A percentile compares a stretch with the other conserved stretches of the same genome.
phyloP scores from a whole-genome alignment of 2,329 filamentous ascomycete genomes.

The Xylaria arbuscula region DNA sequence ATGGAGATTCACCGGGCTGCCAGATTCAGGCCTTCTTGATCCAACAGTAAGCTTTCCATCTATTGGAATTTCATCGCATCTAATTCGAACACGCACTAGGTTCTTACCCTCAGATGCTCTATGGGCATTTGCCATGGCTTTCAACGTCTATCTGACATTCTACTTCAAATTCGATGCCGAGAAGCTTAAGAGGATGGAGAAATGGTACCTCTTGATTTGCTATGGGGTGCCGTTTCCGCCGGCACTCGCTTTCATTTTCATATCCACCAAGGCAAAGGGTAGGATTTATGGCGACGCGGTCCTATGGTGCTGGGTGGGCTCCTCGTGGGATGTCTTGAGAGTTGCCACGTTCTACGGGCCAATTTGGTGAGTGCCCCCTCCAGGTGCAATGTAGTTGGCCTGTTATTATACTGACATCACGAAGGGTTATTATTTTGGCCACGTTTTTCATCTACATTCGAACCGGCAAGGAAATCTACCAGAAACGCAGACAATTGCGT shows the following conservation, averaged over 20 bases:
- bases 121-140: conserved; percentile 84
- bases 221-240: conserved; percentile 80
- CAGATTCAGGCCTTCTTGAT: conserved; percentile 83
- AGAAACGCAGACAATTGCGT: conserved; percentile 71
- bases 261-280: conserved; percentile 63
- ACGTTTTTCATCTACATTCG: conserved; percentile 74
- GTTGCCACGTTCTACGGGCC: conserved; percentile 80
- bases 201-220: conserved; percentile 74
- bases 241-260: conserved; percentile 74
- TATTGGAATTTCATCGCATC: conserved; percentile 11
- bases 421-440: conserved; percentile 68
- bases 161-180: conserved; percentile 76
- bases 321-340: conserved; percentile 75
- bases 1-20: conserved; percentile 64
- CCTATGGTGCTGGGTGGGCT: conserved; percentile 83
- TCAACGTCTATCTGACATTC: conserved; percentile 85
- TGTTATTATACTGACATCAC: conserved; percentile 29
- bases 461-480: conserved; percentile 74
- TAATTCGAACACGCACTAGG: conserved; percentile 57
- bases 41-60: conserved; percentile 73
- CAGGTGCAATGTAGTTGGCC: neutral
- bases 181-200: conserved; percentile 74
- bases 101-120: conserved; percentile 81
- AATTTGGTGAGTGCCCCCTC: conserved; percentile 66
- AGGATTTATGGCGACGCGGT: conserved; percentile 79